These are phyloP conservation scores for Rhodomyrtus psidioides DNA, from an alignment of 441 rosid species.

Conservation along the genomic window DNA sequence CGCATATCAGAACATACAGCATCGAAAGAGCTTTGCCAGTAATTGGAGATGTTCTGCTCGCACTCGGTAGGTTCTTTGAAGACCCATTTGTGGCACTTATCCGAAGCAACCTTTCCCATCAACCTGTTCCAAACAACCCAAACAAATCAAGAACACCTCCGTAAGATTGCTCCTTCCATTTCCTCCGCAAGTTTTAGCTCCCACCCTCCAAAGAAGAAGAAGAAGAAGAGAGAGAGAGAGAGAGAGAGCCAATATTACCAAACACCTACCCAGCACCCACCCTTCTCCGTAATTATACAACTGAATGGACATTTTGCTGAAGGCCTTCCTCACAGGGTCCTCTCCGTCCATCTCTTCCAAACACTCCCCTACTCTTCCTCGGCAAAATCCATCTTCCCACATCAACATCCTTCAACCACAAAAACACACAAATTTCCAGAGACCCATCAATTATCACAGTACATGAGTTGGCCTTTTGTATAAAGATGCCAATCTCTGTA, in stretches of 20 bases:
- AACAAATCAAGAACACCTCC: constrained; percentile 11
- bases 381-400: constrained; percentile 99
- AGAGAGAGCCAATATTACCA: not conserved
- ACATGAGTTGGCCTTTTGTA: not conserved
- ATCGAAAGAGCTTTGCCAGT: constrained; percentile 99
- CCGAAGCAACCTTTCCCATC: constrained; percentile 99
- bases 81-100: constrained; percentile 99
- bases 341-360: constrained; percentile 76
- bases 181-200: not conserved
- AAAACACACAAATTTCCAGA: not conserved
- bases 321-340: constrained; percentile 92
- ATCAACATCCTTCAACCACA: constrained; percentile 78
- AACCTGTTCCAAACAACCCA: constrained; percentile 40
- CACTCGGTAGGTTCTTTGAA: constrained; percentile 91
- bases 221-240: not conserved
- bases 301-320: constrained; percentile 99
- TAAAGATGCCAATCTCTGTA: no score
- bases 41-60: constrained; percentile 76
- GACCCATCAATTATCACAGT: not conserved
- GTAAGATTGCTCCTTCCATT: not conserved
- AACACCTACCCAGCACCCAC: constrained; percentile 98
- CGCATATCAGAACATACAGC: constrained; percentile 40
- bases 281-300: constrained; percentile 99
- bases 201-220: not conserved
- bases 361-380: constrained; percentile 73